Evolutionary conservation across 345 rosid genomes (phyloP).

Genomic region (Rhodamnia rubescens): DNA sequence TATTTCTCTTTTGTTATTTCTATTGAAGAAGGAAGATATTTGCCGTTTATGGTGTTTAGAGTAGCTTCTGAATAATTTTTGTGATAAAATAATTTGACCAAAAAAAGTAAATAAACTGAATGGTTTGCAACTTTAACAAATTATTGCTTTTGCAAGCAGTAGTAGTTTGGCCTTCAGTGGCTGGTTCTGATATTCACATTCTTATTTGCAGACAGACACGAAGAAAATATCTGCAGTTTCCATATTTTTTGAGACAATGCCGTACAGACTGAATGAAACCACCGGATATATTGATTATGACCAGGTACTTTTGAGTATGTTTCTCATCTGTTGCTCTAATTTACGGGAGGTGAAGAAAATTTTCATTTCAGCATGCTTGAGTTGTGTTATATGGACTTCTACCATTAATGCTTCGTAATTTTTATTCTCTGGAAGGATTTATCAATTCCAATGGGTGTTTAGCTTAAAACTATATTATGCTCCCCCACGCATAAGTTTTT

Average conservation of each 20-base stretch:
- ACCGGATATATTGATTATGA: conserved; percentile 92
- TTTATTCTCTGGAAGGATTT: neutral
- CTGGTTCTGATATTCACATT: neutral
- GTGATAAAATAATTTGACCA: neutral
- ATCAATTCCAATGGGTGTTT: neutral
- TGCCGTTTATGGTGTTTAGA: neutral
- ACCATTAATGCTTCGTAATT: neutral
- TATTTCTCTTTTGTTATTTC: neutral
- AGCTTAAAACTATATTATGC: neutral
- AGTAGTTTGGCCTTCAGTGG: neutral
- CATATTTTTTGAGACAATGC: conserved; percentile 94
- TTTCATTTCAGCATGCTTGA: neutral
- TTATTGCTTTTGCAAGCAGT: neutral
- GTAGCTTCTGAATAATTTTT: neutral
- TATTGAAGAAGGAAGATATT: neutral
- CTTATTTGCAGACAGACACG: conserved; percentile 62
- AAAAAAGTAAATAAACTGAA: neutral
- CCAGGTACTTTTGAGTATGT: conserved; percentile 40
- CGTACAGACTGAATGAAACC: conserved; percentile 81
- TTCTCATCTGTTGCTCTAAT: neutral
- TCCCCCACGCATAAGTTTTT: neutral
- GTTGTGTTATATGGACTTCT: neutral
- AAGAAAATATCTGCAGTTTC: conserved; percentile 96
- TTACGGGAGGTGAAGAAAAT: neutral
- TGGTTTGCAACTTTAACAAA: neutral